These are phyloP conservation scores for Ophiostoma australiae DNA, from an alignment of 2,329 filamentous ascomycete species.

Conservation along the genomic window DNA sequence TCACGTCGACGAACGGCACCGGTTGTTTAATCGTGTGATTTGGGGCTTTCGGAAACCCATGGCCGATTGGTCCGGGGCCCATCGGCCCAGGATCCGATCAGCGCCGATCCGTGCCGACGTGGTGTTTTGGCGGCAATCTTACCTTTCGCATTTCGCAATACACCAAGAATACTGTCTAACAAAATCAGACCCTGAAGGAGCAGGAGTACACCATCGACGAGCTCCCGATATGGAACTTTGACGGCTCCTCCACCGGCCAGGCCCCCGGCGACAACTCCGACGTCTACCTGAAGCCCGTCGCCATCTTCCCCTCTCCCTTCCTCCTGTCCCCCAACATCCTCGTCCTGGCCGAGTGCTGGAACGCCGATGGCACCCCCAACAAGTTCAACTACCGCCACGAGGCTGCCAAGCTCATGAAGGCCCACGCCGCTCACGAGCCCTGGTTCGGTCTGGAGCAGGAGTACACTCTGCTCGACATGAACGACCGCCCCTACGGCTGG, in stretches of 20 bases:
- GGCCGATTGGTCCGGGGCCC: neutral
- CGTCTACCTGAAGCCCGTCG: constrained; percentile 43
- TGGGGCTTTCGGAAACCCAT: neutral
- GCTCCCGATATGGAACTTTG: constrained; percentile 73
- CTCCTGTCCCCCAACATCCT: constrained; percentile 68
- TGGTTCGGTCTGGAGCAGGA: constrained; percentile 99
- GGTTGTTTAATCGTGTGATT: neutral
- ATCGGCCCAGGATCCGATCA: neutral
- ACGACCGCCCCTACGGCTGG: constrained; percentile 90
- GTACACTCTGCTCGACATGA: constrained; percentile 85
- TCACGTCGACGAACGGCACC: neutral
- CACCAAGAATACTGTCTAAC: neutral
- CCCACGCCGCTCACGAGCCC: constrained; percentile 73
- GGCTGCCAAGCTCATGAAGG: constrained; percentile 81
- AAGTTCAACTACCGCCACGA: constrained; percentile 98
- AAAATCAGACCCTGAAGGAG: constrained; percentile 28
- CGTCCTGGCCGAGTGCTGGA: constrained; percentile 92
- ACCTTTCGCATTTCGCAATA: no score
- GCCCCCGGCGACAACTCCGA: constrained; percentile 75
- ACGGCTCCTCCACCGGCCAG: constrained; percentile 71
- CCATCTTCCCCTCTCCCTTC: constrained; percentile 83
- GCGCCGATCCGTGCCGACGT: neutral
- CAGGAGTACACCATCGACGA: constrained; percentile 42
- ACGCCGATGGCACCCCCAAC: constrained; percentile 90
- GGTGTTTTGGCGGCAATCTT: no score